Conservation (phyloP, 495 filamentous ascomycete genomes). For the Penicillium longicatenatum region DNA sequence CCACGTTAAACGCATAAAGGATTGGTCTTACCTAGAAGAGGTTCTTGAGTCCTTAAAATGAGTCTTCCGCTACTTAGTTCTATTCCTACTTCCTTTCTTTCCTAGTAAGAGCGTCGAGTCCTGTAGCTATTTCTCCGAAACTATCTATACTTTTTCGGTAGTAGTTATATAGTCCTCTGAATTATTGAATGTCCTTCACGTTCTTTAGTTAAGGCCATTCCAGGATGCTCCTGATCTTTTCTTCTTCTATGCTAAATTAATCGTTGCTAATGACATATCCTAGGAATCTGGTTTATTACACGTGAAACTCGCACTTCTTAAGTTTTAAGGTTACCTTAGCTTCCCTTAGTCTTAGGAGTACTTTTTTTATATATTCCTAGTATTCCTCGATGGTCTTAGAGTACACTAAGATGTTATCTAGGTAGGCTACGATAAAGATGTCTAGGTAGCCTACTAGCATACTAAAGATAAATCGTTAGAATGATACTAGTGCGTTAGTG, state of each 20-base stretch:
- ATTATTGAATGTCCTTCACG: conserved; percentile 15
- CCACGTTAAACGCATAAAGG: too few relatives aligned
- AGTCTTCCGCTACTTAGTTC: not conserved
- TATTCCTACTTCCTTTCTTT: conserved; percentile 15
- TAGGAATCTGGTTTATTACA: conserved; percentile 12
- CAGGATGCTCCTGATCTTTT: too few relatives aligned
- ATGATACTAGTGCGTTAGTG: too few relatives aligned
- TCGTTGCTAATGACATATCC: conserved; percentile 12
- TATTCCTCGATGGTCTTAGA: too few relatives aligned
- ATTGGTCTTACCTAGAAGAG: too few relatives aligned
- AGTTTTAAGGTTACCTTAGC: not conserved
- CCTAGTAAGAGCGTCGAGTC: conserved; percentile 8
- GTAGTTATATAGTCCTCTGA: conserved; percentile 17
- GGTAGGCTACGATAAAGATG: too few relatives aligned
- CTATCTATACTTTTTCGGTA: conserved; percentile 14
- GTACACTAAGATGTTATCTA: too few relatives aligned
- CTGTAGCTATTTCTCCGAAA: conserved; percentile 7
- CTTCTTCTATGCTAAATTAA: conserved; percentile 10
- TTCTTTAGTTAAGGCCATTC: conserved; percentile 6
- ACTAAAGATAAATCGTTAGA: too few relatives aligned
- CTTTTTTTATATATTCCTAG: too few relatives aligned
- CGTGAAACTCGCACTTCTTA: conserved; percentile 15
- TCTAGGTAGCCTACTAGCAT: too few relatives aligned
- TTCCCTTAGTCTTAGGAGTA: too few relatives aligned
- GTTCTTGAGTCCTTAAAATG: too few relatives aligned